Evolutionary conservation across 176 grass and related monocot genomes (phyloP).

Genomic region (Aechmea fasciata): DNA sequence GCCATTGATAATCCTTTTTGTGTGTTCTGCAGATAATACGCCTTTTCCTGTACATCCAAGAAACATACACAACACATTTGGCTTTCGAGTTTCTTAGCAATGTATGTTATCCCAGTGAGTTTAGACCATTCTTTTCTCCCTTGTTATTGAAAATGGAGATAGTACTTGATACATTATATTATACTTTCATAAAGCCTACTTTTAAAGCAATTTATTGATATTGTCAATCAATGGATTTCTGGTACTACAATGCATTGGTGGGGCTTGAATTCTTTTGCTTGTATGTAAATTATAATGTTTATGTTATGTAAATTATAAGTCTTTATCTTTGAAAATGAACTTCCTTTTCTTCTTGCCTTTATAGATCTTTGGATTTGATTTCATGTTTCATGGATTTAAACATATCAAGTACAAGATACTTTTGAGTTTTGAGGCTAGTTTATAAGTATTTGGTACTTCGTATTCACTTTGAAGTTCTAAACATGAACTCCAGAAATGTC

Average conservation of each 20-base stretch:
- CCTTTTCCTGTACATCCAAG: conserved; percentile 89
- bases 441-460: too few species aligned
- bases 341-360: neutral
- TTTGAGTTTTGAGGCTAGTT: too few species aligned
- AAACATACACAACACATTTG: conserved; percentile 72
- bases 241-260: too few species aligned
- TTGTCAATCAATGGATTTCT: too few species aligned
- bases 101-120: conserved; percentile 44
- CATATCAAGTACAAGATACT: neutral
- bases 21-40: conserved; percentile 60
- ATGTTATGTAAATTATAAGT: neutral
- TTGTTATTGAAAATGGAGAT: neutral
- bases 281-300: neutral
- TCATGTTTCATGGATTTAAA: neutral
- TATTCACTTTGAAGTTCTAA: too few species aligned
- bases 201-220: too few species aligned
- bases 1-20: conserved; percentile 15
- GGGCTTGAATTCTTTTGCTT: conserved; percentile 1
- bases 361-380: neutral
- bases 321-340: neutral
- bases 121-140: neutral
- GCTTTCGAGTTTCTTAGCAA: conserved; percentile 83
- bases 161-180: neutral
- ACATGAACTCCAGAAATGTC: neutral
- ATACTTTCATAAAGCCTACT: too few species aligned